Conservation (phyloP, 2,329 filamentous ascomycete genomes). For the Scedosporium minutisporum region DNA sequence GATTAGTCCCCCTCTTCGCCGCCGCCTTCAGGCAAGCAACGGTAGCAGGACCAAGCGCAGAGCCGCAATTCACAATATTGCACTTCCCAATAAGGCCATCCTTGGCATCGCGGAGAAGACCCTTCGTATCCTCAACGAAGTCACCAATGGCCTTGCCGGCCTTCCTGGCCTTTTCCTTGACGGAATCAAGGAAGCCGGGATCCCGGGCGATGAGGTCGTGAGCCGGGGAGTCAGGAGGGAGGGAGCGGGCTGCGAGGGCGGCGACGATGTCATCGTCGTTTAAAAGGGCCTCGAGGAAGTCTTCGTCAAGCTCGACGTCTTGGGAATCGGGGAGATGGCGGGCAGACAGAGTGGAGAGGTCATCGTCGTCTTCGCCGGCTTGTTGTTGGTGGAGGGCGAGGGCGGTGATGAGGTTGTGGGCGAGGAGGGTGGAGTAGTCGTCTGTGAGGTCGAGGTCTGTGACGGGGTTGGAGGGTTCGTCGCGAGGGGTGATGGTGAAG, state of each 20-base stretch:
- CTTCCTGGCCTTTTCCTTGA: not conserved
- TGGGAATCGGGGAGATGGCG: not conserved
- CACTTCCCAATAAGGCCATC: not conserved
- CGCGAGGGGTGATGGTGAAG: not conserved
- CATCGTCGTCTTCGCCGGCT: not conserved
- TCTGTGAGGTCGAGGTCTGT: not conserved
- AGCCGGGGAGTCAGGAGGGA: not conserved
- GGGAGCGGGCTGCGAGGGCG: not conserved
- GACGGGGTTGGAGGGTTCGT: not conserved
- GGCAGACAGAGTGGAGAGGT: not conserved
- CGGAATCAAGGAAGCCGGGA: not conserved
- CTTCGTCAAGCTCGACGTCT: not conserved
- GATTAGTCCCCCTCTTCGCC: not conserved
- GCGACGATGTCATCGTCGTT: not conserved
- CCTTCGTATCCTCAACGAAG: not conserved
- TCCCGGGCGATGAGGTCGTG: not conserved
- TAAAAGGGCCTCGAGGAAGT: not conserved
- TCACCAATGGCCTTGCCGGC: not conserved
- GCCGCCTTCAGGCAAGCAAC: not conserved
- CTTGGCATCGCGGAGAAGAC: not conserved
- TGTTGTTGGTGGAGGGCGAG: slow-evolving; percentile 1
- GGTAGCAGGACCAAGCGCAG: not conserved
- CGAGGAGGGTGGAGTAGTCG: not conserved
- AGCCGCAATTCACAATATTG: not conserved
- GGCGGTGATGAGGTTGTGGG: not conserved